Evolutionary conservation across 2,329 filamentous ascomycete genomes (phyloP), one percentile per base, ranked within the genome.

Genomic region (Zasmidium cellare): DNA sequence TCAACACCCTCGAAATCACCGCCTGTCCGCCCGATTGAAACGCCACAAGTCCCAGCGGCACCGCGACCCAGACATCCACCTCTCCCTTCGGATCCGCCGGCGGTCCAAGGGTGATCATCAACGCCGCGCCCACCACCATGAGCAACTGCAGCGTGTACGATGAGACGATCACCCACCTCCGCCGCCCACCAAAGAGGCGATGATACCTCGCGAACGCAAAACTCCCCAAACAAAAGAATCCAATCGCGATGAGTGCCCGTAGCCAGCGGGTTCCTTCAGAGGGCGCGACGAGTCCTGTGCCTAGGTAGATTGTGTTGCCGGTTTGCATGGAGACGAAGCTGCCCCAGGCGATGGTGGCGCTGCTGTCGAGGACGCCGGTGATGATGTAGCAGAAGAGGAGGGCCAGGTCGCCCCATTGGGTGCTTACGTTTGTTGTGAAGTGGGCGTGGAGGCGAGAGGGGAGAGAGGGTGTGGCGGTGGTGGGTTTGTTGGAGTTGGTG

Each of bases 271-370:
- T 82, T 7, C 38, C 41, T 31, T 79, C 75, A 35, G 67, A 66
- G 12, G 76, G 76, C 2, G 68, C 72, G 1, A 85, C 81, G n/a
- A 92, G 77, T 2, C 90, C 90, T 2, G 92, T 81, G 9, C 89
- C 90, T 14, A 92, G 79, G 71, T 91, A 93, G 49, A 93, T 84
- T 3, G 90, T 92, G 73, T 93, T 93, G 57, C 87, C 72, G 28
- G 89, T 92, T 70, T 92, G 90, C 89, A 92, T 92, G 67, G 87
- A 90, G 44, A 91, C 89, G 66, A 93, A 93, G 2, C 87, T 87
- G 12, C 89, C 88, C 87, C 88, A 92, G 45, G 88, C 88, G 57
- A 86, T 87, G 48, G 90, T 88, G 2, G 88, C 86, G 2, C 88
- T 86, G 74, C 87, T 90, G 74, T 93, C 90, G 7, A 91, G 81